phyloP scores from a whole-genome alignment of 1,284 basidiomycete species.

The Bondarzewia mesenterica region DNA sequence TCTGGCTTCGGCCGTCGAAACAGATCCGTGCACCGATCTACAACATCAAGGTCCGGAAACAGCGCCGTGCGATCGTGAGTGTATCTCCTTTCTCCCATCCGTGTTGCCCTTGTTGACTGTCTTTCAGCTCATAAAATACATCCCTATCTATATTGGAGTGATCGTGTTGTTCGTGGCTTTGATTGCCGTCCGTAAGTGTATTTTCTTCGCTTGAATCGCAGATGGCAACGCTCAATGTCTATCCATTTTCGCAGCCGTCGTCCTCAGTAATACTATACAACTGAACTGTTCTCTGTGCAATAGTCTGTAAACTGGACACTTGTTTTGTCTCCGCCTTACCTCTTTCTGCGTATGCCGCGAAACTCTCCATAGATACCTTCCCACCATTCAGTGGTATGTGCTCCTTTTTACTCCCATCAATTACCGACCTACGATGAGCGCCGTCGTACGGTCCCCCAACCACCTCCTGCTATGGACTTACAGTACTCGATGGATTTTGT shows the following conservation, averaged over 20 bases:
- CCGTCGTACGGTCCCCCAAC: no score
- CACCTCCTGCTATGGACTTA: no score
- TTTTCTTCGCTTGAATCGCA: neutral
- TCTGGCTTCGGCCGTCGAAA: conserved; percentile 82
- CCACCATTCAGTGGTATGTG: neutral
- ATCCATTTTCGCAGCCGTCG: conserved; percentile 4
- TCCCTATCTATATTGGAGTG: conserved; percentile 66
- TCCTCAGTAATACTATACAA: conserved; percentile 8
- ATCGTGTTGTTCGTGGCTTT: conserved; percentile 74
- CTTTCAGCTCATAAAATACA: conserved; percentile 64
- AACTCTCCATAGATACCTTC: neutral
- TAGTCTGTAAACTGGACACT: conserved; percentile 11
- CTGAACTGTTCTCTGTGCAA: conserved; percentile 2
- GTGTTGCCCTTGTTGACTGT: conserved; percentile 4
- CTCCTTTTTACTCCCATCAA: no score
- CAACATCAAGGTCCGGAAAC: conserved; percentile 80
- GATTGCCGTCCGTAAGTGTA: conserved; percentile 65
- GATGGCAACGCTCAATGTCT: neutral
- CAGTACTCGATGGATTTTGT: no score
- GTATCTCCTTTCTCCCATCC: neutral
- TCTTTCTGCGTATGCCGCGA: neutral
- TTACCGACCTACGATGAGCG: no score
- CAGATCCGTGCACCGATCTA: conserved; percentile 94
- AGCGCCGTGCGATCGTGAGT: conserved; percentile 77
- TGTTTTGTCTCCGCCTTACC: neutral